Evolutionary conservation across 805 yeast genomes (phyloP), one percentile per base, ranked within the genome.

Genomic region (Cyberlindnera veronae): DNA sequence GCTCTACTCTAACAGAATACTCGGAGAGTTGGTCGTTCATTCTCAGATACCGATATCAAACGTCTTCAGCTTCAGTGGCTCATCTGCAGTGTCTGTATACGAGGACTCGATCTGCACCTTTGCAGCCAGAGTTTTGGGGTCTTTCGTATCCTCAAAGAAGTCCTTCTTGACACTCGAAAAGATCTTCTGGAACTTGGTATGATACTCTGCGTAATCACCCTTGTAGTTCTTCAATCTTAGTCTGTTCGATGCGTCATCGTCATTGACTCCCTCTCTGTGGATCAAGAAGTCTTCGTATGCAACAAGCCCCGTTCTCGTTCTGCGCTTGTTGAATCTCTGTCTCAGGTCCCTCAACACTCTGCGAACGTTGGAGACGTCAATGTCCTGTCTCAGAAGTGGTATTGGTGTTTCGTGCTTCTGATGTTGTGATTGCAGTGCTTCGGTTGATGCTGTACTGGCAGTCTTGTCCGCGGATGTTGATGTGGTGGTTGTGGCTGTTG

Each of bases 161-260:
- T 41, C 47, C 3, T 15, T 26, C 28, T 48, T 48, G 14, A 48
- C 15, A 11, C 30, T 12, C 2, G 35, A 26, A 41, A 53, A 45
- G 16, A 52, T 27, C 14, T 38, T 40, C 29, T 43, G 34, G 39
- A 55, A 48, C 21, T 45, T 48, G 6, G 49, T 41, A 21, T 46
- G 47, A 20, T 46, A 50, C 33, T 57, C 61, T 12, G 41, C 55
- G 34, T 36, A 57, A 32, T 57, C 61, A 12, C 61, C 61, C 32
- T 49, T 53, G 34, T 57, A 57, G 29, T 46, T 51, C 36, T 53
- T 54, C 21, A 57, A 34, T 36, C 56, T 53, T 18, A 53, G 20
- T 39, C 58, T 42, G 29, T 29, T 34, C 4, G 40, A 32, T 4
- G 48, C 41, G 21, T 49, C 58, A 16, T 48, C 51, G 17, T 38